Conservation (phyloP, 495 filamentous ascomycete genomes). For the Hypoxylon fragiforme region DNA sequence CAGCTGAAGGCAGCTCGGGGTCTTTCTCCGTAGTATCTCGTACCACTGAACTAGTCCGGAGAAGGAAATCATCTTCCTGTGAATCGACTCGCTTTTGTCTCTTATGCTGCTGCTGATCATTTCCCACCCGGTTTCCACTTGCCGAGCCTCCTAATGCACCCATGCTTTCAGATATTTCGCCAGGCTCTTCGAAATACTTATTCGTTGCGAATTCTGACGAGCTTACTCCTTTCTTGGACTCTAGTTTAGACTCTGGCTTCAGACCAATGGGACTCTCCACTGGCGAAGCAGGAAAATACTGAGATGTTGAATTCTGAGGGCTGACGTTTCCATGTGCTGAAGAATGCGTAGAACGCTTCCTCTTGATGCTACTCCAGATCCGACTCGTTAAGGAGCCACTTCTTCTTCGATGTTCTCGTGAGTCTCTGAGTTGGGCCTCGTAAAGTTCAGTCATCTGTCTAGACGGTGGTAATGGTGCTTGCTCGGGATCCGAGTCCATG, state of each 20-base stretch:
- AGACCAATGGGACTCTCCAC: constrained; percentile 17
- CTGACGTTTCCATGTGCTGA: constrained; percentile 21
- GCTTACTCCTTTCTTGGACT: constrained; percentile 1
- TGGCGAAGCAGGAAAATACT: constrained; percentile 25
- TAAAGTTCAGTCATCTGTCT: constrained; percentile 39
- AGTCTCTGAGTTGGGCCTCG: constrained; percentile 34
- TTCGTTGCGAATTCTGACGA: constrained; percentile 2
- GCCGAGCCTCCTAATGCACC: constrained; percentile 1
- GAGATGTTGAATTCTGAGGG: constrained; percentile 24
- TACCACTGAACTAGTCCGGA: constrained; percentile 30
- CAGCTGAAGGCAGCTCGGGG: constrained; percentile 37
- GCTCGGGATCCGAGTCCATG: constrained; percentile 35
- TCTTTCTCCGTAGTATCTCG: constrained; percentile 36
- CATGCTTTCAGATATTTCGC: constrained; percentile 28
- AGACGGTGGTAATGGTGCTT: constrained; percentile 26
- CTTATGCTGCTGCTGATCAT: constrained; percentile 29
- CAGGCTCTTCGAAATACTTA: constrained; percentile 33
- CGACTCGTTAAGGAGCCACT: constrained; percentile 32
- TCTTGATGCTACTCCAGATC: constrained; percentile 36
- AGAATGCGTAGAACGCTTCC: constrained; percentile 36
- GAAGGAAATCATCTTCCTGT: constrained; percentile 28
- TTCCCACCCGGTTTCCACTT: constrained; percentile 1
- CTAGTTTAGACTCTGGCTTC: constrained; percentile 26
- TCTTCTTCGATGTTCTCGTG: constrained; percentile 29
- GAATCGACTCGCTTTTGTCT: constrained; percentile 31